phyloP scores from a whole-genome alignment of 179 eudicot species.

The Gypsophila paniculata region DNA sequence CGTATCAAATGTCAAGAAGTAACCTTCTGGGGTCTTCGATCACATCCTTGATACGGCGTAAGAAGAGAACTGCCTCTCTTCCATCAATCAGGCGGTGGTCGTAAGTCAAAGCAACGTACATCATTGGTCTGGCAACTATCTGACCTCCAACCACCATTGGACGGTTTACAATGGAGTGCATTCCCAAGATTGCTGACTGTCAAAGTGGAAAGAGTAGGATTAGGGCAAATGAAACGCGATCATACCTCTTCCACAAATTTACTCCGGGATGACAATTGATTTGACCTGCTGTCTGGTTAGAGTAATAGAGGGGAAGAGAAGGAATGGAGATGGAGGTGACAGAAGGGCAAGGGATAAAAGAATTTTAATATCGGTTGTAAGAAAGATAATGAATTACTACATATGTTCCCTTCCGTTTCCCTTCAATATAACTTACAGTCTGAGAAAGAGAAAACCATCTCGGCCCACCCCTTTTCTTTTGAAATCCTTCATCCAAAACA shows the following conservation, averaged over 20 bases:
- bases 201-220: constrained; percentile 5
- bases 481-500: no score
- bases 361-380: no score
- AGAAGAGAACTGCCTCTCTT: constrained; percentile 96
- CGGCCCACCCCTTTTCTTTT: no score
- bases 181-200: constrained; percentile 96
- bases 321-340: no score
- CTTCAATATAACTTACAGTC: no score
- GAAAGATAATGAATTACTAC: no score
- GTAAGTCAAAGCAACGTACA: constrained; percentile 92
- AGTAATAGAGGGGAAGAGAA: no score
- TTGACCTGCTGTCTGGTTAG: no score
- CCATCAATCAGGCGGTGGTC: constrained; percentile 98
- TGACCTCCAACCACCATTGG: constrained; percentile 97
- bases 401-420: no score
- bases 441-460: no score
- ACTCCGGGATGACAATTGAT: no score
- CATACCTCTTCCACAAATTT: not conserved
- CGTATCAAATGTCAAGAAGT: constrained; percentile 71
- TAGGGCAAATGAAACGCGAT: constrained; percentile 2
- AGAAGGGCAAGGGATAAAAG: no score
- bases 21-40: constrained; percentile 97
- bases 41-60: constrained; percentile 92
- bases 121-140: constrained; percentile 88
- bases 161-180: constrained; percentile 90